Evolutionary conservation across 140 eudicot genomes (phyloP).

Genomic region (Anethum foeniculum): DNA sequence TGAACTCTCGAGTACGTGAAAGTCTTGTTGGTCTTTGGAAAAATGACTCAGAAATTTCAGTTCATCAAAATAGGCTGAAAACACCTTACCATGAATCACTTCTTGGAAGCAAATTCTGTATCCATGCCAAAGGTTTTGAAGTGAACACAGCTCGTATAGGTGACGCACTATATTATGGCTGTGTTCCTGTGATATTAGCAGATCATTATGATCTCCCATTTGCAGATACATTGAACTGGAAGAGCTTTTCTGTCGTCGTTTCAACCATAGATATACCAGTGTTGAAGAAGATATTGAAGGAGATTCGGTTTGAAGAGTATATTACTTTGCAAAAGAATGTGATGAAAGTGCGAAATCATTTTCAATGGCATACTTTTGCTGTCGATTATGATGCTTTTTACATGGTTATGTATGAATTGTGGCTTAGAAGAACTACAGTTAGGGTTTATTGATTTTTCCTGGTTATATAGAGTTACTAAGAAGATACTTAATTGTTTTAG

Average conservation of each 20-base stretch:
- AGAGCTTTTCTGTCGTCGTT: slow-evolving; percentile 54
- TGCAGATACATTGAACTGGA: slow-evolving; percentile 64
- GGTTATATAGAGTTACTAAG: not conserved
- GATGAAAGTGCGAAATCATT: slow-evolving; percentile 60
- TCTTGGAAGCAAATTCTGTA: slow-evolving; percentile 65
- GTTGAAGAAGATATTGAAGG: slow-evolving; percentile 48
- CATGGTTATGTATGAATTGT: slow-evolving; percentile 83
- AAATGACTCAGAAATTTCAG: slow-evolving; percentile 51
- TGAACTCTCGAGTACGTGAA: slow-evolving; percentile 66
- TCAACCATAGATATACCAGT: slow-evolving; percentile 39
- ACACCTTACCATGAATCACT: slow-evolving; percentile 72
- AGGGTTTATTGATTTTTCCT: slow-evolving; percentile 20
- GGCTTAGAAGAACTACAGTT: slow-evolving; percentile 55
- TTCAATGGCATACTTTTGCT: slow-evolving; percentile 61
- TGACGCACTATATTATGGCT: slow-evolving; percentile 82
- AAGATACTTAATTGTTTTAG: not conserved
- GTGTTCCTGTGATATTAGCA: slow-evolving; percentile 79
- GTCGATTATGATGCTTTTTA: slow-evolving; percentile 72
- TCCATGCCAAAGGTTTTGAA: slow-evolving; percentile 90
- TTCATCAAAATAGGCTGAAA: slow-evolving; percentile 45
- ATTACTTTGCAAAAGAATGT: slow-evolving; percentile 51
- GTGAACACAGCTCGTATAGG: slow-evolving; percentile 91
- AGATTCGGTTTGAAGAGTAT: slow-evolving; percentile 30
- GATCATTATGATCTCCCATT: slow-evolving; percentile 84
- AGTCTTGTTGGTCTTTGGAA: slow-evolving; percentile 42